Base-by-base conservation (phyloP, 2,329 filamentous ascomycete species). In the Cordyceps javanica region DNA sequence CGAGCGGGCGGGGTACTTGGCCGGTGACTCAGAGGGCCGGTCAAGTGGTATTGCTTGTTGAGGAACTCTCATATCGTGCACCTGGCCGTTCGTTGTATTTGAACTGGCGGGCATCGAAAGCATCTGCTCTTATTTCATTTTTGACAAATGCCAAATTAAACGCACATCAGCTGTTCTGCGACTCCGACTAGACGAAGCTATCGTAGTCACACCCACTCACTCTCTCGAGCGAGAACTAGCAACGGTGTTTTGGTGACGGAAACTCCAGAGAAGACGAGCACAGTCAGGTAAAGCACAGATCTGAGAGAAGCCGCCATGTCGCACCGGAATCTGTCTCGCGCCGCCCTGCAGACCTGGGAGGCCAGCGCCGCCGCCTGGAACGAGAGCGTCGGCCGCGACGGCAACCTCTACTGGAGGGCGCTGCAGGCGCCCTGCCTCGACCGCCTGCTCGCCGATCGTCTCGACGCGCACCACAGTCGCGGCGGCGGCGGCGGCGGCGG, bases 381-480 rank as follows among this genome's bases (percentile, higher is more conserved):
- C 64, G 60, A 64, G 16, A 55, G 52, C 19, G 71, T 78, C 60
- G 74, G 73, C 19, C 60, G 62, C 8, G 57, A 68, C 13, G 75
- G 75, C 59, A 78, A 78, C 62, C 69, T 73, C 38, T 78, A 77
- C 69, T 78, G 74, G 70, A 66, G 65, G 7, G 61, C 64, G 3
- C 71, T 78, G 28, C 71, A 78, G 53, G 66, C 73, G 30, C 77
- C 77, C 0, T 67, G 64, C 2, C 69, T 80, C 2, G 52, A 66
- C 14, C 68, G 71, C 4, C 65, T 79, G 28, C 64, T 75, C 1
- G 58, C 60, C 2, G 60, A 66, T 14, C 58, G 63, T 14, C 60
- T 63, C 48, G 39, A 41, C 9, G 39, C 16, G n/a, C n/a, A n/a
- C n/a, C n/a, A n/a, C n/a, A n/a, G n/a, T n/a, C n/a, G n/a, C n/a